Percentiles rank a stretch among this genome's conserved stretches.
These are phyloP conservation scores for Cryptosporidium sp. DNA, from an alignment of 169 alveolate genomes.

Conservation along the genomic window DNA sequence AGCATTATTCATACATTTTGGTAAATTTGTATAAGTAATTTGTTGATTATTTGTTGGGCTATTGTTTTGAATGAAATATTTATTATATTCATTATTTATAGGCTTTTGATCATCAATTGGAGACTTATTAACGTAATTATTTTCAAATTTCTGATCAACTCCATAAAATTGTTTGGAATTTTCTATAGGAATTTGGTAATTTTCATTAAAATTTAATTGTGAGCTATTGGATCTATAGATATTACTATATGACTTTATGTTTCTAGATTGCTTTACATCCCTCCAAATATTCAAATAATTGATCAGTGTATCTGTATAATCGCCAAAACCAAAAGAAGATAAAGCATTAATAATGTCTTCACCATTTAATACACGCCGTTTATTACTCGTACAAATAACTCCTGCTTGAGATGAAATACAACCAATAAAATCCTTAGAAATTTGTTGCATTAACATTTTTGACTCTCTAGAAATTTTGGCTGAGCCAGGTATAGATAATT, in stretches of 20 bases:
- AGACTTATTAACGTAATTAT: neutral
- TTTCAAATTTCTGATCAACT: neutral
- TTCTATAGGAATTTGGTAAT: too few species aligned
- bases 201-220: neutral
- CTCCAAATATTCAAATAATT: constrained; percentile 14
- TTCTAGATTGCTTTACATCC: neutral
- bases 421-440: constrained; percentile 37
- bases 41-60: neutral
- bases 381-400: constrained; percentile 16
- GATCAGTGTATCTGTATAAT: neutral
- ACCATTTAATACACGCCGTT: constrained; percentile 48
- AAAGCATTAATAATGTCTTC: constrained; percentile 59
- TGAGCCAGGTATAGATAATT: constrained; percentile 29
- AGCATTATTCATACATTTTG: neutral
- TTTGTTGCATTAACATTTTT: constrained; percentile 33
- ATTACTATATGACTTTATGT: neutral
- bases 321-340: constrained; percentile 32
- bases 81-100: neutral
- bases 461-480: constrained; percentile 45
- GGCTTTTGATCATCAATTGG: neutral
- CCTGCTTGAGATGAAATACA: constrained; percentile 25
- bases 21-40: neutral
- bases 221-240: neutral
- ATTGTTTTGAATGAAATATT: neutral
- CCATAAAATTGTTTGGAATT: neutral